Evolutionary conservation across 306 rosid genomes (phyloP).

Genomic region (Lablab purpureus): DNA sequence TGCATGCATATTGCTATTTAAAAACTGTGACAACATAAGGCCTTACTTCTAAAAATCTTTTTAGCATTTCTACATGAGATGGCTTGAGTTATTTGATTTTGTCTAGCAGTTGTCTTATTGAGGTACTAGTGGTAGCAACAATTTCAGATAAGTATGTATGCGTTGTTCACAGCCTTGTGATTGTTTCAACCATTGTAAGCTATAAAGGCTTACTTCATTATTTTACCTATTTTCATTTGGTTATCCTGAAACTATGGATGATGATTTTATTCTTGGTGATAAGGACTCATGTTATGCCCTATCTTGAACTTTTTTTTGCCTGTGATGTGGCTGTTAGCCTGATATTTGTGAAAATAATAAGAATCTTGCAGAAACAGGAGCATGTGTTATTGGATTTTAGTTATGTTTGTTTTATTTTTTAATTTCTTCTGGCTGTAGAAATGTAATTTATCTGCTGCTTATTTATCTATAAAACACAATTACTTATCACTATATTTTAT

Average conservation of each 20-base stretch:
- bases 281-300: constrained; percentile 1
- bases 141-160: constrained; percentile 1
- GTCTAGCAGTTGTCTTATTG: constrained; percentile 12
- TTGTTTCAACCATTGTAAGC: constrained; percentile 20
- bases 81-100: constrained; percentile 32
- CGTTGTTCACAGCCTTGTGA: constrained; percentile 8
- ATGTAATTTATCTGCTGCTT: background rate
- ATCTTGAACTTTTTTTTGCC: constrained; percentile 8
- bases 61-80: constrained; percentile 4
- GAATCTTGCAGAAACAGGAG: background rate
- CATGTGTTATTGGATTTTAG: constrained; percentile 16
- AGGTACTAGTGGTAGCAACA: constrained; percentile 18
- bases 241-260: constrained; percentile 13
- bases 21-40: background rate
- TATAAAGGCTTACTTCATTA: background rate
- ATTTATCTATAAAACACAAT: background rate
- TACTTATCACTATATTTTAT: background rate
- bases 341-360: background rate
- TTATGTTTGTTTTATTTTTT: background rate
- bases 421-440: background rate
- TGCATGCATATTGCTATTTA: constrained; percentile 16
- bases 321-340: constrained; percentile 21
- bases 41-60: constrained; percentile 18
- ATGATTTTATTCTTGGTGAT: constrained; percentile 21
- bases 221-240: background rate